Conservation (phyloP, 2,329 filamentous ascomycete genomes). For the Fusarium palustre region DNA sequence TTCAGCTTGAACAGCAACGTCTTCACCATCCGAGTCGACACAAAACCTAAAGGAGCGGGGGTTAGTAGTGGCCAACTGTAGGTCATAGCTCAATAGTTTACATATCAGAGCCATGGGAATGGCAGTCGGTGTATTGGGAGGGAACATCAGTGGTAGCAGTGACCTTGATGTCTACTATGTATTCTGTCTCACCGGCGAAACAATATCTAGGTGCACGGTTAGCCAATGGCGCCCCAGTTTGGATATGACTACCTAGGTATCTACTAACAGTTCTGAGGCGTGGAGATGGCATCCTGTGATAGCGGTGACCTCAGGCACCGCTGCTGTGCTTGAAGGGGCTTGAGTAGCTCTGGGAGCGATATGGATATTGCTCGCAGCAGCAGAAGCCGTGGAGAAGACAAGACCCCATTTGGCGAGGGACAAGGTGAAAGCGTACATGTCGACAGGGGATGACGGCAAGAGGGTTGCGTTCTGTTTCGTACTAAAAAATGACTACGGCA, state of each 20-base stretch:
- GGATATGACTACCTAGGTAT: neutral
- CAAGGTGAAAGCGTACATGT: conserved; percentile 34
- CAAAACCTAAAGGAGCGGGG: conserved; percentile 64
- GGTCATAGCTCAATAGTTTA: conserved; percentile 51
- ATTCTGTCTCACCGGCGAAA: conserved; percentile 58
- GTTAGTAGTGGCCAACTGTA: conserved; percentile 11
- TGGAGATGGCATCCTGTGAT: conserved; percentile 59
- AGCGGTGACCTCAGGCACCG: conserved; percentile 50
- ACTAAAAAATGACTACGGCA: conserved; percentile 4
- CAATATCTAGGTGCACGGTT: conserved; percentile 54
- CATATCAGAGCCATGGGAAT: conserved; percentile 69
- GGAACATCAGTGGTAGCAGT: conserved; percentile 69
- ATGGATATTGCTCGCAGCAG: conserved; percentile 26
- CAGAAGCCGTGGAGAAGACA: conserved; percentile 26
- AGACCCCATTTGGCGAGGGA: conserved; percentile 37
- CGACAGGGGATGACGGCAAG: conserved; percentile 4
- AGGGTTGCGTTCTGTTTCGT: neutral
- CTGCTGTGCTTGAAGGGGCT: conserved; percentile 44
- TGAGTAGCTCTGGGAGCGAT: conserved; percentile 50
- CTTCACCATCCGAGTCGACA: conserved; percentile 67
- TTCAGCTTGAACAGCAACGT: conserved; percentile 67
- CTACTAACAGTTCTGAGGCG: conserved; percentile 54
- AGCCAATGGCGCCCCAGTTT: neutral
- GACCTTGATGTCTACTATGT: conserved; percentile 58
- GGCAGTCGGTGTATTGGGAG: conserved; percentile 72